Base-by-base conservation (phyloP, 352 stramenopile genomes). In the Pythium insidiosum region DNA sequence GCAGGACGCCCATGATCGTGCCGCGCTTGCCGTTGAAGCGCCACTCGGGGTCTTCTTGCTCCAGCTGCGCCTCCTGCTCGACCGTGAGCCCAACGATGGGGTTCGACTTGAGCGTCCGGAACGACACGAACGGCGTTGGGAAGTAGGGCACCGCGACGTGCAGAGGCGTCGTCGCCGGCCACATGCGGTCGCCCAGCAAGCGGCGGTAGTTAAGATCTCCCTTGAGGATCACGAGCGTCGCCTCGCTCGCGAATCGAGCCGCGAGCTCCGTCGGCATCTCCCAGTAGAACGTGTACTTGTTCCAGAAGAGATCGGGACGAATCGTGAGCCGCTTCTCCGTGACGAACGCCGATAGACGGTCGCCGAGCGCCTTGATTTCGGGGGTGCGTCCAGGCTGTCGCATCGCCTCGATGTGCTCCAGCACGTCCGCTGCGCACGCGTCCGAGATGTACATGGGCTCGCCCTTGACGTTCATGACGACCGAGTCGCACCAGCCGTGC, bases 201-300 rank as follows among this genome's bases (percentile, higher is more conserved):
- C 94, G 82, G n/a, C 95, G 77, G 64, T 98, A 99, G 59, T 99
- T 98, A 30, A 97, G 87, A 59, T 99, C 95, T 16, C 95, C 95
- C 64, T 98, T 99, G 13, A 97, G 70, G 65, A 98, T 96, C 37
- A 96, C 85, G 18, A 98, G 69, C 35, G 88, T 61, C 18, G 68
- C 61, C 6, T 78, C 60, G 0, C n/a, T 30, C 2, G 34, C 23
- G 1, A 88, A 21, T 2, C 53, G 56, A 18, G 35, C 47, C 7
- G 53, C 45, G 11, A 87, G 30, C 22, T 67, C 43, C 5, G 36
- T 26, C 0, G 70, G 68, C 56, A 88, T 68, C 16, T 88, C 75
- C 56, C 68, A 88, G 58, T 83, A 88, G 61, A 78, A 88, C 21
- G 56, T 68, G 61, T 81, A 83, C 31, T 68, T 62, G 59, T 84